Evolutionary conservation across 345 rosid species (phyloP).

Genomic region (Diplotaxis tenuifolia): DNA sequence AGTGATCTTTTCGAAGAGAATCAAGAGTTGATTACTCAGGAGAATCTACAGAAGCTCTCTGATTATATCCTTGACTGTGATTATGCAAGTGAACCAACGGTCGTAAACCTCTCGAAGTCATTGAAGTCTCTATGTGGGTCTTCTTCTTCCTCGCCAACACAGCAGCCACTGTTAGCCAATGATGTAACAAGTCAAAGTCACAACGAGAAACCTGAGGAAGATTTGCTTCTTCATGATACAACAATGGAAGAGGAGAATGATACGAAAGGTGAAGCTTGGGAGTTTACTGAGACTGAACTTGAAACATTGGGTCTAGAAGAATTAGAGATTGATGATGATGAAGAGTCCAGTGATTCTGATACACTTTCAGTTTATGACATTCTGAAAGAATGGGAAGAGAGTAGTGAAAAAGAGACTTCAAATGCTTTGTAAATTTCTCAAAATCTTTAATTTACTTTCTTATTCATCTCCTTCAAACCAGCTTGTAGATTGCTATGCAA

Average conservation of each 20-base stretch:
- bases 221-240: constrained; percentile 21
- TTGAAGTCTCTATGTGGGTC: constrained; percentile 44
- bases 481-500: constrained; percentile 9
- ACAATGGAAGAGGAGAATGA: constrained; percentile 6
- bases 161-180: constrained; percentile 17
- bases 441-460: background rate
- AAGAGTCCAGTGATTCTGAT: constrained; percentile 33
- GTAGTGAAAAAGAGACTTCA: constrained; percentile 40
- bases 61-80: constrained; percentile 48
- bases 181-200: constrained; percentile 15
- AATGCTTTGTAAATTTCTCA: constrained; percentile 12
- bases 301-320: constrained; percentile 38
- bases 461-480: constrained; percentile 17
- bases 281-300: constrained; percentile 39
- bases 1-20: constrained; percentile 48
- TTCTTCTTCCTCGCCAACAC: constrained; percentile 15
- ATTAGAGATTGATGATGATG: constrained; percentile 31
- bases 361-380: constrained; percentile 68
- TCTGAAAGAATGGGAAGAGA: constrained; percentile 62
- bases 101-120: constrained; percentile 60
- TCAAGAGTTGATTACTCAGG: constrained; percentile 39
- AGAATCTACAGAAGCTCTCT: constrained; percentile 47
- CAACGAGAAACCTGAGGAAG: constrained; percentile 10
- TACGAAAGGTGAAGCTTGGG: constrained; percentile 19
- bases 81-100: constrained; percentile 52